Evolutionary conservation across 2,329 filamentous ascomycete genomes (phyloP).

Genomic region (Exophiala viscosa): DNA sequence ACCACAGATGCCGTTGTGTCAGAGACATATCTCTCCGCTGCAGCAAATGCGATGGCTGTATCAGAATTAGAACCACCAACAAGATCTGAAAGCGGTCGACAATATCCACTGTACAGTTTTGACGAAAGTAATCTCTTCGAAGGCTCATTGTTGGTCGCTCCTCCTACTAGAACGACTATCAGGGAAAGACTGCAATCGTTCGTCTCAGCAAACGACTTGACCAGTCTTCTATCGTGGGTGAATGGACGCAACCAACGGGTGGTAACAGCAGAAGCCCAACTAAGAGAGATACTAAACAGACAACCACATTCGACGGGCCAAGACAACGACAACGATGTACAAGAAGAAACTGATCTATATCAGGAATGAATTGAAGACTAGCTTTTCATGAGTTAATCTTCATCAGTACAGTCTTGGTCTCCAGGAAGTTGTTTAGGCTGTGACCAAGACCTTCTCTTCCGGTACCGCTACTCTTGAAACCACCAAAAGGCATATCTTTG

Average conservation of each 20-base stretch:
- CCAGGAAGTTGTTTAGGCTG: slow-evolving; percentile 58
- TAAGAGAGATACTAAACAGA: slow-evolving; percentile 20
- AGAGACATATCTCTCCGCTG: slow-evolving; percentile 26
- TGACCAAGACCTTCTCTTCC: slow-evolving; percentile 72
- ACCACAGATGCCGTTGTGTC: slow-evolving; percentile 25
- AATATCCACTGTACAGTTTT: slow-evolving; percentile 25
- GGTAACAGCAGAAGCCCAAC: slow-evolving; percentile 21
- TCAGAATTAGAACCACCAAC: slow-evolving; percentile 21
- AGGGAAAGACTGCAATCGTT: slow-evolving; percentile 13
- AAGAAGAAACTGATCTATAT: slow-evolving; percentile 15
- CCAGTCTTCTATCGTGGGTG: slow-evolving; percentile 14
- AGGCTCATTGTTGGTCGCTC: slow-evolving; percentile 1
- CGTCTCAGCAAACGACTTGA: slow-evolving; percentile 10
- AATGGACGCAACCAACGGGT: slow-evolving; percentile 8
- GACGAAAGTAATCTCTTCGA: slow-evolving; percentile 25
- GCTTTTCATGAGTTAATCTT: slow-evolving; percentile 29
- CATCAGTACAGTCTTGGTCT: slow-evolving; percentile 53
- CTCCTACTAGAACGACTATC: slow-evolving; percentile 4
- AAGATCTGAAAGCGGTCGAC: slow-evolving; percentile 22
- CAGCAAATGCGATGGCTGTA: slow-evolving; percentile 21
- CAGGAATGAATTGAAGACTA: not conserved
- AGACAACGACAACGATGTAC: not conserved
- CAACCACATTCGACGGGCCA: slow-evolving; percentile 4
- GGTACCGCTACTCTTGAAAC: slow-evolving; percentile 74
- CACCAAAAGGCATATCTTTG: slow-evolving; percentile 57